Base-by-base conservation (phyloP, 179 eudicot genomes). In the Spinacia oleracea region DNA sequence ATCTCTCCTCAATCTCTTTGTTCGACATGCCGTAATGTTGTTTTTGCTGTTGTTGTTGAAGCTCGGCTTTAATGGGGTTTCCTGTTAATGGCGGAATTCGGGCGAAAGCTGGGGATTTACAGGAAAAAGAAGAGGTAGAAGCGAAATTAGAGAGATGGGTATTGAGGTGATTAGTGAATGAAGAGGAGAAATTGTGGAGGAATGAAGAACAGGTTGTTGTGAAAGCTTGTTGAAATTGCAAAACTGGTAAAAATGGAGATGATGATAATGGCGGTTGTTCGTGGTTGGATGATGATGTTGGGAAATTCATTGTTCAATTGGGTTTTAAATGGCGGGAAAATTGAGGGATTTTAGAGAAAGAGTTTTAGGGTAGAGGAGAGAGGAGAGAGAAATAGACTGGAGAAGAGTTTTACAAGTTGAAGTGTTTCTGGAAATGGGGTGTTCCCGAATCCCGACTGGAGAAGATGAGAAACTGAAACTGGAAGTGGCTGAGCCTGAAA, bases 1-100 rank as follows among this genome's bases (percentile, higher is more conserved):
- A 74, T 71, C 98, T 78, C 83, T 90, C 91, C 65, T 93, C 95
- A n/a, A 95, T 88, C 4, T 78, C 92, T 27, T 86, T 92, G 1
- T 76, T 83, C 3, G 87, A 77, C 90, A 88, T 53, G 5, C 34
- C 73, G 45, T 31, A 9, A 0, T 66, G 9, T 40, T 79, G 77
- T 8, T 71, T 65, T 20, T 23, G 2, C 69, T 50, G 67, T 6
- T 29, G 35, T 4, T 67, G 50, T n/a, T 56, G 48, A 4, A 48
- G 70, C n/a, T 27, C 62, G 38, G 10, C 16, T 60, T n/a, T 72
- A 64, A 18, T 9, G 43, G 56, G 78, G 76, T 45, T 11, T 25
- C 2, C 21, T 3, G 43, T 43, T 46, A 79, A 67, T 8, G 67
- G 75, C 0, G 83, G 62, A 62, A 90, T 86, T 79, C 77, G 79